A percentile compares a stretch with the other conserved stretches of the same genome.
phyloP scores from a whole-genome alignment of 1,139 yeast species.

The Meyerozyma guilliermondii region DNA sequence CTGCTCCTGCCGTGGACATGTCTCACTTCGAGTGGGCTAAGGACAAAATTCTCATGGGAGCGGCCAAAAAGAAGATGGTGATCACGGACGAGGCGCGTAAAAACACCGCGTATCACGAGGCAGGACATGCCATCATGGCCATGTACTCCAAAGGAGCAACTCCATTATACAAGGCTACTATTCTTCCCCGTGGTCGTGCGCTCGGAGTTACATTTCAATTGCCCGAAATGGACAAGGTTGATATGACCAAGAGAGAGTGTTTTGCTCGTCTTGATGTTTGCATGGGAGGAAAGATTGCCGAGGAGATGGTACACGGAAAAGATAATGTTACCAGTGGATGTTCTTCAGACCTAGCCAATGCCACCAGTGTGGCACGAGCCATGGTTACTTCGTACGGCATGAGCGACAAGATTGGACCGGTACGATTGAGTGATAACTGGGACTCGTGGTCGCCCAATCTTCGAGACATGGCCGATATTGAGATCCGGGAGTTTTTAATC shows the following conservation, averaged over 20 bases:
- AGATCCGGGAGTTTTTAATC: constrained; percentile 70
- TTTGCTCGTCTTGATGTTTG: constrained; percentile 91
- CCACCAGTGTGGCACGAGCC: constrained; percentile 90
- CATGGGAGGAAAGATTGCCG: constrained; percentile 99
- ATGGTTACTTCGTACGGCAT: constrained; percentile 97
- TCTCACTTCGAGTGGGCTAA: constrained; percentile 97
- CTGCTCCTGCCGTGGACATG: constrained; percentile 89
- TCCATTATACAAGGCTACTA: constrained; percentile 93
- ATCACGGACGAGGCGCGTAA: constrained; percentile 90
- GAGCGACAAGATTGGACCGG: constrained; percentile 93
- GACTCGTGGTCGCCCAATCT: constrained; percentile 89
- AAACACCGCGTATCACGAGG: constrained; percentile 97
- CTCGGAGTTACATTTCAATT: constrained; percentile 94
- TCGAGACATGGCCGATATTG: constrained; percentile 87
- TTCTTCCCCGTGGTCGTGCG: constrained; percentile 94
- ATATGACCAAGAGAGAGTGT: constrained; percentile 84
- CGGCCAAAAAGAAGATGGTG: constrained; percentile 96
- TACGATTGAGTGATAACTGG: constrained; percentile 84
- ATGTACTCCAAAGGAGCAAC: constrained; percentile 95
- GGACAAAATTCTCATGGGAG: constrained; percentile 96
- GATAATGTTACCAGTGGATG: constrained; percentile 95
- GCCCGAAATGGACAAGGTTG: constrained; percentile 98
- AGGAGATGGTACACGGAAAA: constrained; percentile 83
- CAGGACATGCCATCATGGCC: constrained; percentile 98
- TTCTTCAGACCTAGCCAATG: constrained; percentile 82